Evolutionary conservation across 306 rosid genomes (phyloP), one percentile per base, ranked within the genome.

Genomic region (Oxytropis ochrocephala): DNA sequence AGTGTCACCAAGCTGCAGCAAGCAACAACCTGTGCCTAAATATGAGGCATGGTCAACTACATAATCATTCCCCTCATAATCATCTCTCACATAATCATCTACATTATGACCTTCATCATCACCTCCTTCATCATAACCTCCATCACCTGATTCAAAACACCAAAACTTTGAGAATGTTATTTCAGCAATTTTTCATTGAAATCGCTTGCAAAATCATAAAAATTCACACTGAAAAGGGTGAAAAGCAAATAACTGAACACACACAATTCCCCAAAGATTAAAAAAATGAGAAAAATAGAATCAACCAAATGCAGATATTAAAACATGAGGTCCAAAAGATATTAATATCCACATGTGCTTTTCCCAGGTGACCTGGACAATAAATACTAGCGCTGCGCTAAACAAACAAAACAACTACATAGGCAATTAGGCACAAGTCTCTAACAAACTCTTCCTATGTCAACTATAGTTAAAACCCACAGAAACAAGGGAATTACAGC

Each of bases 11-110:
- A n/a, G 98, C 97, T 46, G 96, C 97, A 13, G 96, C 92, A 65
- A n/a, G n/a, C n/a, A n/a, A n/a, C n/a, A n/a, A n/a, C 88, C 92
- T 18, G 96, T 65, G 59, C n/a, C n/a, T n/a, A n/a, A n/a, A 91
- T 82, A 59, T 81, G 87, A 62, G 96, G 95, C n/a, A n/a, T n/a
- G n/a, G 57, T 88, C 95, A 58, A 89, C 97, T 88, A 82, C 81
- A n/a, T n/a, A n/a, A n/a, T n/a, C n/a, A n/a, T n/a, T n/a, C n/a
- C n/a, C n/a, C n/a, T n/a, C n/a, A n/a, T n/a, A n/a, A n/a, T n/a
- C n/a, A n/a, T n/a, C n/a, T n/a, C n/a, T n/a, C n/a, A n/a, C n/a
- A n/a, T n/a, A n/a, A n/a, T n/a, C n/a, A n/a, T n/a, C n/a, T n/a
- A n/a, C n/a, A n/a, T n/a, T n/a, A n/a, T n/a, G n/a, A n/a, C n/a